Base-by-base conservation (phyloP, 1,139 yeast species). In the Suhomyces taliae region DNA sequence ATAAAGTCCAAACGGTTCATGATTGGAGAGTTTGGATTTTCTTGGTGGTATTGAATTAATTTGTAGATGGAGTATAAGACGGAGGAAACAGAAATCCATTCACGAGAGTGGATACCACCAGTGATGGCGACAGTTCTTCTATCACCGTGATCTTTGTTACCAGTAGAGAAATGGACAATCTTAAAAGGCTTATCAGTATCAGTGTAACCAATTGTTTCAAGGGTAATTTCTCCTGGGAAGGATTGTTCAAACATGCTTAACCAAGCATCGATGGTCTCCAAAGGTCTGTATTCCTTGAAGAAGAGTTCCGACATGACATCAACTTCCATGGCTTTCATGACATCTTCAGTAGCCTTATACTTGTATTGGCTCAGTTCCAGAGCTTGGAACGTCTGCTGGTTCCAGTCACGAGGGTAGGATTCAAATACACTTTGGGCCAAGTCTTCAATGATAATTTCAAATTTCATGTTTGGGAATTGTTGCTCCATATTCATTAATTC, bases 41-140 rank as follows among this genome's bases (percentile, higher is more conserved):
- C 67, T 61, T 39, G 80, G 58, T 83, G 84, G 49, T 74, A 78
- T 19, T 74, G 65, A 41, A 87, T 66, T 39, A 89, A 61, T 49
- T 78, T 72, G 54, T 80, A 82, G 35, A 90, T 64, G 10, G 82
- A 66, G 62, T 79, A 88, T 51, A 89, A 78, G 1, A 81, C 84
- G 0, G 93, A 76, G 8, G 91, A 80, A 5, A 85, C 82, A 29
- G 91, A 81, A 15, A 90, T 78, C 97, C 97, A 90, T 66, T 90
- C 97, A 42, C 97, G 76, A 0, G 96, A 95, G 65, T 90, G 97
- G 2, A 86, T 77, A 1, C 96, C 97, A 19, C 93, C 91, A 0
- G 93, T 82, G 11, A 90, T 73, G 1, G 90, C 87, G 41, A 90
- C 77, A 0, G 95, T 87, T 60, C 82, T 84, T 58, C 81, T 78